Evolutionary conservation across 306 rosid species (phyloP), one percentile per base, ranked within the genome.

Genomic region (Phaseolus lunatus): DNA sequence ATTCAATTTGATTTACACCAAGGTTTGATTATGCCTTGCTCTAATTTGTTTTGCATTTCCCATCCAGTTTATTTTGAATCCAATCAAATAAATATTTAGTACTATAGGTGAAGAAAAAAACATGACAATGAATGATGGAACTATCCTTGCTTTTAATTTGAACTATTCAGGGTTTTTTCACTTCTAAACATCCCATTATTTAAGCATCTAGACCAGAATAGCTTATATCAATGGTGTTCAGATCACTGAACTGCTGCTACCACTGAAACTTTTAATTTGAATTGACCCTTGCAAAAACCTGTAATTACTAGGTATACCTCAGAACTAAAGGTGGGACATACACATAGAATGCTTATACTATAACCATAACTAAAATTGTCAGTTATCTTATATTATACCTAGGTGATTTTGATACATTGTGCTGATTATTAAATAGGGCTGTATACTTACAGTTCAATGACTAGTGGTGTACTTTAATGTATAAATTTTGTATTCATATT

Each of bases 1-100:
- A 57, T 94, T 90, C 86, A 94, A 94, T 83, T 81, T 79, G 72
- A 94, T 94, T 71, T 94, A 92, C 85, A 89, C 97, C 39, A 94
- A 94, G 98, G 98, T 94, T 26, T 58, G 84, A 57, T 1, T 41
- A 66, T 20, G 50, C 14, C 8, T 63, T 81, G 7, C 68, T 70
- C 56, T 68, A n/a, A 24, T 57, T 18, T 54, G 41, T 73, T 20
- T 24, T 59, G 27, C 39, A 65, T 11, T 4, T 24, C 20, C 43
- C 31, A 11, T 82, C n/a, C 54, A 13, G 57, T 44, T 79, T 71
- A 24, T 70, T 53, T 33, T 2, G 6, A 62, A 73, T 70, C 65
- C 33, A 24, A 16, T 71, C 56, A 76, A 45, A 71, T 47, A 33
- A 27, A 52, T 14, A 52, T 49, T 24, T 75, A 23, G 45, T 65